A percentile compares a stretch with the other conserved stretches of the same genome.
These are phyloP conservation scores for Phytophthora sp. DNA, from an alignment of 352 stramenopile species.

Conservation along the genomic window DNA sequence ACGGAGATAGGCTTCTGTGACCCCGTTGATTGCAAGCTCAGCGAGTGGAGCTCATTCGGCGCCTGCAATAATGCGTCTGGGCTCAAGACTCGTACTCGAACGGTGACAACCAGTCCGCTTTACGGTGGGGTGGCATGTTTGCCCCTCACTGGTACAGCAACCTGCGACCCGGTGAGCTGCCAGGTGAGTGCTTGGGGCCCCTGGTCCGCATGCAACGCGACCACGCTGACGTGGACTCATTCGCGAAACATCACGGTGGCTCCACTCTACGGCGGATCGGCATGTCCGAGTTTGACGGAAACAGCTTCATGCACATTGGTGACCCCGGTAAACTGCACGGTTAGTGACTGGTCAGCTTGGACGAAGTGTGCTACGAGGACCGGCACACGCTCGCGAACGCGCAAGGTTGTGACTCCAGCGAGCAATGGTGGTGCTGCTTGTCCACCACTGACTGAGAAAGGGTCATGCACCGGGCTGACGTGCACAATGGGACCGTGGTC, in stretches of 20 bases:
- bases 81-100: conserved; percentile 49
- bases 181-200: conserved; percentile 36
- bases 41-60: conserved; percentile 43
- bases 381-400: conserved; percentile 37
- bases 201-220: conserved; percentile 38
- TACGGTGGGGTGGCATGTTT: conserved; percentile 49
- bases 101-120: conserved; percentile 20
- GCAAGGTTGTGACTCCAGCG: conserved; percentile 42
- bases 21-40: conserved; percentile 50
- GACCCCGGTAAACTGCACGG: conserved; percentile 47
- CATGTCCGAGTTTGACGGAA: conserved; percentile 48
- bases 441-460: conserved; percentile 38
- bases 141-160: conserved; percentile 21
- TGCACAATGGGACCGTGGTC: conserved; percentile 58
- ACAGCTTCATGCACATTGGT: conserved; percentile 46
- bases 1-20: conserved; percentile 41
- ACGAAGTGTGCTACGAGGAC: conserved; percentile 46
- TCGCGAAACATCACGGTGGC: conserved; percentile 36
- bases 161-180: conserved; percentile 63
- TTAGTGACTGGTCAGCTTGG: conserved; percentile 56
- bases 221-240: conserved; percentile 29
- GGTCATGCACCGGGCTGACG: conserved; percentile 44
- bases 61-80: conserved; percentile 35
- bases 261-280: conserved; percentile 38
- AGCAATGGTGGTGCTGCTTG: conserved; percentile 46